These are phyloP conservation scores for Ogataea kodamae DNA, from an alignment of 805 yeast species.

Conservation along the genomic window DNA sequence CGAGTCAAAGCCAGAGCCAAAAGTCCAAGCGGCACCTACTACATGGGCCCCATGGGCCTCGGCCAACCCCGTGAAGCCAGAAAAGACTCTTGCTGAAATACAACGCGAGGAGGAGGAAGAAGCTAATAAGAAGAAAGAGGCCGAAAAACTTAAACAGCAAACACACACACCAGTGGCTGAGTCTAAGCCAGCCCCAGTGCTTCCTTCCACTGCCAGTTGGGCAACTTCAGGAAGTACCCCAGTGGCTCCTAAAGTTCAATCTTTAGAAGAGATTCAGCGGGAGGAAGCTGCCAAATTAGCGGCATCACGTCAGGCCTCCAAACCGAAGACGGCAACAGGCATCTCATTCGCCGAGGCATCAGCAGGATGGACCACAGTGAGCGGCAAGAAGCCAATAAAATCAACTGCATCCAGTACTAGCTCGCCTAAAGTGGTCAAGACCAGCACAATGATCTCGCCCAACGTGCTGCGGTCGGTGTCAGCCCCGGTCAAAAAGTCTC, in stretches of 20 bases:
- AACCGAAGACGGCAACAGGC: slow-evolving; percentile 20
- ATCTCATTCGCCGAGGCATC: slow-evolving; percentile 28
- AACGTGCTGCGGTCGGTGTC: slow-evolving; percentile 38
- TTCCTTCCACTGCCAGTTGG: slow-evolving; percentile 47
- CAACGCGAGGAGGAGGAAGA: slow-evolving; percentile 49
- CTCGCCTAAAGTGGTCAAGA: slow-evolving; percentile 20
- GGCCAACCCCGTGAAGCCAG: slow-evolving; percentile 31
- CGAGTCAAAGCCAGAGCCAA: slow-evolving; percentile 5
- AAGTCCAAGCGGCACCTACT: slow-evolving; percentile 31
- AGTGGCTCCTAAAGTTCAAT: slow-evolving; percentile 32
- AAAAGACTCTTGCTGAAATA: slow-evolving; percentile 57
- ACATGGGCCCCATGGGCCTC: slow-evolving; percentile 38
- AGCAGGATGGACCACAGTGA: slow-evolving; percentile 37
- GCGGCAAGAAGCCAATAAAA: slow-evolving; percentile 37
- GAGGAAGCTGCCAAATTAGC: slow-evolving; percentile 43
- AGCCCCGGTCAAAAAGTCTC: slow-evolving; percentile 17
- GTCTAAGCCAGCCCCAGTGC: slow-evolving; percentile 20
- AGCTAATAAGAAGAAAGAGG: slow-evolving; percentile 22
- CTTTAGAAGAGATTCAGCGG: slow-evolving; percentile 59
- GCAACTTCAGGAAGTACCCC: slow-evolving; percentile 22
- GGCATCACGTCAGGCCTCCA: slow-evolving; percentile 21
- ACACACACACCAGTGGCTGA: slow-evolving; percentile 19
- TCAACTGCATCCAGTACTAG: slow-evolving; percentile 15
- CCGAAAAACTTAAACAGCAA: slow-evolving; percentile 23
- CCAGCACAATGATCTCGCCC: slow-evolving; percentile 28